phyloP scores from a whole-genome alignment of 2,329 filamentous ascomycete species.

The Monosporascus ibericus region DNA sequence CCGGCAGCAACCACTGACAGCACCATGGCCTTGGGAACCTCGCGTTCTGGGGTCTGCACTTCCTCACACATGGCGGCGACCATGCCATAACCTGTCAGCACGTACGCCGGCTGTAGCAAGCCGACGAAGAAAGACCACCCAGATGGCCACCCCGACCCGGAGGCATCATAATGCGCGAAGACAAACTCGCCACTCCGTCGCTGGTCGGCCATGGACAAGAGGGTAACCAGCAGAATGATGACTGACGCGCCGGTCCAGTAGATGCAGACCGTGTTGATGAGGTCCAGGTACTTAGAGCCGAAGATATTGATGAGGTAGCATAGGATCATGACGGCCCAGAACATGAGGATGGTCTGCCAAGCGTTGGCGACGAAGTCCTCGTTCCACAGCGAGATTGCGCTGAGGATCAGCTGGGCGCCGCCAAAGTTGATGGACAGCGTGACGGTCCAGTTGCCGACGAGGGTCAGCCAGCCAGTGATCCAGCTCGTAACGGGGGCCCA shows the following conservation, averaged over 20 bases:
- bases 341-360: conserved; percentile 66
- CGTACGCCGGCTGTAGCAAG: conserved; percentile 58
- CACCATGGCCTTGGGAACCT: conserved; percentile 67
- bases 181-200: conserved; percentile 57
- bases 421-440: conserved; percentile 62
- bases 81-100: conserved; percentile 62
- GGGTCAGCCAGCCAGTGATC: conserved; percentile 65
- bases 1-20: conserved; percentile 62
- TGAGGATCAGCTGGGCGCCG: conserved; percentile 59
- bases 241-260: conserved; percentile 64
- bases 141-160: conserved; percentile 56
- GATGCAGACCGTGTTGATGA: conserved; percentile 69
- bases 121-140: conserved; percentile 72
- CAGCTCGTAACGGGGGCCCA: conserved; percentile 64
- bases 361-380: conserved; percentile 60
- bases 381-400: conserved; percentile 63
- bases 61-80: conserved; percentile 69
- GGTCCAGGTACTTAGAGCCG: conserved; percentile 50
- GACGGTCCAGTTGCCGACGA: conserved; percentile 68
- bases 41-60: conserved; percentile 60
- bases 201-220: conserved; percentile 55
- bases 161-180: conserved; percentile 63
- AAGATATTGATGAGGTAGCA: conserved; percentile 62
- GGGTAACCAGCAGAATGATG: conserved; percentile 40
- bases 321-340: conserved; percentile 64